Evolutionary conservation across 225 moss, liverwort and hornwort genomes (phyloP).

Genomic region (Marchantia paleacea): DNA sequence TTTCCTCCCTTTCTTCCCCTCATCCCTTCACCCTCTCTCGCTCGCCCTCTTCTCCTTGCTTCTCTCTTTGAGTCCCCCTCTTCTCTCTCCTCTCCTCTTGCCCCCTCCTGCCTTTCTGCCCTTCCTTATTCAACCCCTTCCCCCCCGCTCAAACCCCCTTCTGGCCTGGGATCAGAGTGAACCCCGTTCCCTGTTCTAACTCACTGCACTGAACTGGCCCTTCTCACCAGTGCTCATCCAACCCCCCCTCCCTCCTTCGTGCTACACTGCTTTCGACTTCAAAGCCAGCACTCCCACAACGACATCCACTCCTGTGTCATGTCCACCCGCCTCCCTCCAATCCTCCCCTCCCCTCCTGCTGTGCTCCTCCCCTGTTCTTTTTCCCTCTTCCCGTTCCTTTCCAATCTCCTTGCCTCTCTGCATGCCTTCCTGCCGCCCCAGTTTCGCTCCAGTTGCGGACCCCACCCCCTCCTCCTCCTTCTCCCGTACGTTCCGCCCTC

Average conservation of each 20-base stretch:
- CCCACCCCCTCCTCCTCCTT: not conserved
- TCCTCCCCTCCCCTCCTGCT: not conserved
- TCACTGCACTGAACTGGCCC: not conserved
- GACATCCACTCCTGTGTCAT: not conserved
- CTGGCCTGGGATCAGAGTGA: not conserved
- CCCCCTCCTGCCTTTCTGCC: not conserved
- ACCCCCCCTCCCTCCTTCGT: not conserved
- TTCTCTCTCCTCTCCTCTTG: not conserved
- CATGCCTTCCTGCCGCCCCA: slow-evolving; percentile 2
- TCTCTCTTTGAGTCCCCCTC: no score
- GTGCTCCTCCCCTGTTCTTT: not conserved
- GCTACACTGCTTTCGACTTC: not conserved
- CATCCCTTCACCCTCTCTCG: not conserved
- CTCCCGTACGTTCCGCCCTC: slow-evolving; percentile 7
- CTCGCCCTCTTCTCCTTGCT: slow-evolving; percentile 5
- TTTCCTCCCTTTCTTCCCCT: not conserved
- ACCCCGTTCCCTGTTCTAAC: not conserved
- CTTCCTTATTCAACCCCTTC: not conserved
- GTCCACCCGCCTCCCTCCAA: not conserved
- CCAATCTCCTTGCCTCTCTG: not conserved
- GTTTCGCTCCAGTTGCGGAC: slow-evolving; percentile 4
- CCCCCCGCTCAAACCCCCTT: no score
- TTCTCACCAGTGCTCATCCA: not conserved
- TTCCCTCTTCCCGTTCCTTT: not conserved
- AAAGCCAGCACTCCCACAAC: not conserved